Percentiles rank a stretch among this genome's conserved stretches.
These are phyloP conservation scores for Aristolochia californica DNA, from an alignment of 164 flowering plant genomes.

Conservation along the genomic window DNA sequence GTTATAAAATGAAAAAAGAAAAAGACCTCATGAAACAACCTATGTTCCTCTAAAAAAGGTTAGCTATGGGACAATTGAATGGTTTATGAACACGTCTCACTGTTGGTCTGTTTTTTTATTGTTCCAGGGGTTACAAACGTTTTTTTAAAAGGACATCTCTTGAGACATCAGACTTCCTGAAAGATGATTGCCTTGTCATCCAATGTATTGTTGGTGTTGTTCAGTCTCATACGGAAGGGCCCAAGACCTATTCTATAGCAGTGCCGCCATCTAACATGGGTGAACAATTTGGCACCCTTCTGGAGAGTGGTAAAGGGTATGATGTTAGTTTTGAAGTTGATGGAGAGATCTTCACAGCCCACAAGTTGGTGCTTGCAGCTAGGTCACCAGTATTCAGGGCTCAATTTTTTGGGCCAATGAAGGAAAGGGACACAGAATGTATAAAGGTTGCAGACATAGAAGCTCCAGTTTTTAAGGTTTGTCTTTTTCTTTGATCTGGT, in stretches of 20 bases:
- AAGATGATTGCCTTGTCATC: slow-evolving; percentile 73
- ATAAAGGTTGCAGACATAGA: slow-evolving; percentile 79
- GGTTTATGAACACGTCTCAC: no score
- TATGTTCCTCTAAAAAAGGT: no score
- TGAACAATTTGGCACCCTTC: slow-evolving; percentile 61
- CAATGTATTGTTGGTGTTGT: slow-evolving; percentile 86
- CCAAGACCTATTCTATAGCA: slow-evolving; percentile 55
- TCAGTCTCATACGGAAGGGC: slow-evolving; percentile 68
- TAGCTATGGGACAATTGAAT: no score
- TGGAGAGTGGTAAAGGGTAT: slow-evolving; percentile 64
- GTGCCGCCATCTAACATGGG: slow-evolving; percentile 65
- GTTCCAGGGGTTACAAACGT: slow-evolving; percentile 84
- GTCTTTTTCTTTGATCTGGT: neutral
- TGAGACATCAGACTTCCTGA: slow-evolving; percentile 84
- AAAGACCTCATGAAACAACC: no score
- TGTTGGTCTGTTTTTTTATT: slow-evolving; percentile 4
- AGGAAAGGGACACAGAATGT: slow-evolving; percentile 17
- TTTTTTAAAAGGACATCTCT: slow-evolving; percentile 61
- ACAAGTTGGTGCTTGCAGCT: slow-evolving; percentile 81
- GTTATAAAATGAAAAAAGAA: no score
- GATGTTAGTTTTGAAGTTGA: slow-evolving; percentile 76
- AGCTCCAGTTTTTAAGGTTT: slow-evolving; percentile 79
- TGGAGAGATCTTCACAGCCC: slow-evolving; percentile 64
- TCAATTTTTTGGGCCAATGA: slow-evolving; percentile 76
- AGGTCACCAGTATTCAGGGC: slow-evolving; percentile 92